Base-by-base conservation (phyloP, 225 moss, liverwort and hornwort genomes). In the Takakia lepidozioides region DNA sequence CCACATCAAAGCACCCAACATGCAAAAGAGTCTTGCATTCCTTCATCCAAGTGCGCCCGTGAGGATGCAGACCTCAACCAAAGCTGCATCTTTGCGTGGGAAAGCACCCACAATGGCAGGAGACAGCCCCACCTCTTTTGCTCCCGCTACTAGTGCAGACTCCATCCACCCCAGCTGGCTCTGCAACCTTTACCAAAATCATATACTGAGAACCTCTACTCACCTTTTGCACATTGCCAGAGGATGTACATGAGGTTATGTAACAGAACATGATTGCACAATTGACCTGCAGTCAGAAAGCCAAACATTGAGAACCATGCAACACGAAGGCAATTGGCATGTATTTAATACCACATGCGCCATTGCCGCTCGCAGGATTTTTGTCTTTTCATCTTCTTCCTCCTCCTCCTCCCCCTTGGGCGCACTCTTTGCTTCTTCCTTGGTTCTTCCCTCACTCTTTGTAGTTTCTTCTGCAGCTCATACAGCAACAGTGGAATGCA, bases 101-200 rank as follows among this genome's bases (percentile, higher is more conserved):
- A 83, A 83, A 1, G 67, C 58, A 28, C 82, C 78, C 42, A 61
- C 64, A 36, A 83, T 68, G 3, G 82, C 60, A 38, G 82, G 74
- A 16, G 82, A 83, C n/a, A 83, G 58, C 19, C 68, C 67, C 11
- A 68, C 67, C 26, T 78, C 82, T 49, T 55, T 58, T 24, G 82
- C 78, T 38, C 78, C 82, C 54, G 67, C 78, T 22, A 44, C 46
- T 16, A 83, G 49, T 29, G 82, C 74, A 36, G 61, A 73, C 48
- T 78, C 78, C 50, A 70, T 68, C 82, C 82, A 83, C 47, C 82
- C 82, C 11, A 78, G 54, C 44, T 44, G 59, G 23, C 72, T 63
- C 82, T 83, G 67, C 19, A 52, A 6, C 28, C 17, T n/a, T 10
- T 18, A 23, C 39, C 23, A 32, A 20, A 9, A 27, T 19, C n/a